These are phyloP conservation scores for Candida dubliniensis DNA, from an alignment of 1,139 yeast species.

Conservation along the genomic window DNA sequence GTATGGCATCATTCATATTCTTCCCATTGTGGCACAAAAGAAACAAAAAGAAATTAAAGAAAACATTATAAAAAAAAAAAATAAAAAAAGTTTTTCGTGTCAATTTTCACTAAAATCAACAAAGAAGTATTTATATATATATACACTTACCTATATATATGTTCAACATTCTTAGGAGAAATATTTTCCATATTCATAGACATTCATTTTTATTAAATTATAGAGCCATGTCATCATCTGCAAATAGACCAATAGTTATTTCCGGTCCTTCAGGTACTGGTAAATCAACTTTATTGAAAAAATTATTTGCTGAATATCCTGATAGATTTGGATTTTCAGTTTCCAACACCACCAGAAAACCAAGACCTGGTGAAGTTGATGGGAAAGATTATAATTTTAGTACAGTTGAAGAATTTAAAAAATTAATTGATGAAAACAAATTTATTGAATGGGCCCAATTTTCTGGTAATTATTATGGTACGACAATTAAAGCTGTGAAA, in stretches of 20 bases:
- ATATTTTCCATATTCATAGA: background rate
- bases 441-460: constrained; percentile 98
- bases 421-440: constrained; percentile 66
- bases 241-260: constrained; percentile 76
- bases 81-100: too few species aligned
- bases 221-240: constrained; percentile 6
- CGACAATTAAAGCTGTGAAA: constrained; percentile 81
- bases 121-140: background rate
- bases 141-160: background rate
- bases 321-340: constrained; percentile 89
- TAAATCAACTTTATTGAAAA: constrained; percentile 88
- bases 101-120: background rate
- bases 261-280: constrained; percentile 99
- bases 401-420: constrained; percentile 74
- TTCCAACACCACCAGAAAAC: constrained; percentile 89
- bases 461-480: constrained; percentile 96
- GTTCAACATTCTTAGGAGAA: background rate
- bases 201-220: background rate
- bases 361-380: constrained; percentile 87
- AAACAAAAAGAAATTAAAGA: too few species aligned
- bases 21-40: too few species aligned
- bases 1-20: too few species aligned
- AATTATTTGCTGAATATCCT: constrained; percentile 87
- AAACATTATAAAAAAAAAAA: too few species aligned
- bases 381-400: constrained; percentile 90